phyloP scores from a whole-genome alignment of 2,329 filamentous ascomycete genomes.

The Pseudocercospora ulei region DNA sequence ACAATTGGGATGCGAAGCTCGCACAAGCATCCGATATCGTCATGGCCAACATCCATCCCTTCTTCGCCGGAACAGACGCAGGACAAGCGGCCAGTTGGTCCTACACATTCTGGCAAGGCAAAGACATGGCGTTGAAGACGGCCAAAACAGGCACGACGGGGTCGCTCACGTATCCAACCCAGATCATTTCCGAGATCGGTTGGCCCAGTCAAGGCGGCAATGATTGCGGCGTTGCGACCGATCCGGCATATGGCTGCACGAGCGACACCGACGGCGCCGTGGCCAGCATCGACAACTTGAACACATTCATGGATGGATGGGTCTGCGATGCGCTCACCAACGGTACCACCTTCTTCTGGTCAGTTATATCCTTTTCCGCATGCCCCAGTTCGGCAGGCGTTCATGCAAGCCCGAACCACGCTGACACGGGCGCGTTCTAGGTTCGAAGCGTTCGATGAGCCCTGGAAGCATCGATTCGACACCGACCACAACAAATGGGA shows the following conservation, averaged over 20 bases:
- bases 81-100: slow-evolving; percentile 69
- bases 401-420: slow-evolving; percentile 4
- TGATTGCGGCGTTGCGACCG: slow-evolving; percentile 52
- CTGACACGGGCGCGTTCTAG: slow-evolving; percentile 28
- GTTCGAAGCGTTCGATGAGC: slow-evolving; percentile 94
- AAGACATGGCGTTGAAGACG: slow-evolving; percentile 55
- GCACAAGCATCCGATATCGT: slow-evolving; percentile 67
- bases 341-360: slow-evolving; percentile 90
- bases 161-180: slow-evolving; percentile 28
- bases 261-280: slow-evolving; percentile 54
- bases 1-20: slow-evolving; percentile 68
- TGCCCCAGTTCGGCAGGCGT: slow-evolving; percentile 7
- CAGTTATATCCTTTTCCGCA: slow-evolving; percentile 29
- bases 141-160: slow-evolving; percentile 36
- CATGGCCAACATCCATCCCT: slow-evolving; percentile 95
- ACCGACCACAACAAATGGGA: slow-evolving; percentile 62
- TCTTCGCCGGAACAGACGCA: slow-evolving; percentile 72
- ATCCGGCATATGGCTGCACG: slow-evolving; percentile 42
- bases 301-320: slow-evolving; percentile 76
- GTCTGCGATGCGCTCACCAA: slow-evolving; percentile 71
- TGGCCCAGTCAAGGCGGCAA: slow-evolving; percentile 81
- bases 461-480: slow-evolving; percentile 79
- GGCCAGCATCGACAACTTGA: slow-evolving; percentile 70
- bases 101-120: slow-evolving; percentile 63
- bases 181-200: slow-evolving; percentile 75